Base-by-base conservation (phyloP, 495 filamentous ascomycete species). In the Annulohypoxylon bovei region DNA sequence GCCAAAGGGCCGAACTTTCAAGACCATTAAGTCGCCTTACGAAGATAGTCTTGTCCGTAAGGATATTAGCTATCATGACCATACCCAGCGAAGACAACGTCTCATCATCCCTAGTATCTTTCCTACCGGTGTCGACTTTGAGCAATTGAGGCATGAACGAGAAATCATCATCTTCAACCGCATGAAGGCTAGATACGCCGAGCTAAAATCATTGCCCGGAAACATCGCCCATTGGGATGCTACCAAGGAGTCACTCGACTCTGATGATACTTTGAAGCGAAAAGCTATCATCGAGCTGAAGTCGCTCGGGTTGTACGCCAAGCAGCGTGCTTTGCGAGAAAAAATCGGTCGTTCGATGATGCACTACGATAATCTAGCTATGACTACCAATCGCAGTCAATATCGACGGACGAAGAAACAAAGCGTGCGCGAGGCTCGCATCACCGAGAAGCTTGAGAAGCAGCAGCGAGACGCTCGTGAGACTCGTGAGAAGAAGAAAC, bases 361-460 rank as follows among this genome's bases (percentile, higher is more conserved):
- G 76, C 90, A 95, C 69, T 94, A 93, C 59, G 93, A 97, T 70
- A 97, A 97, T 72, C 87, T 98, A 9, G 93, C 93, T 37, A 96
- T 97, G 89, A 97, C 93, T 11, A 92, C 93, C 0, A 99, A 98
- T 72, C 89, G 95, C 14, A 87, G 91, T 27, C 86, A 88, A 71
- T 97, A 97, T 75, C 91, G 95, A 23, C 90, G 95, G 20, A 93
- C 95, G 84, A 99, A 98, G 89, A 97, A 97, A 79, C 94, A 97
- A 74, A 94, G 91, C 23, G 83, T 98, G 54, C 90, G 94, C n/a
- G 95, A 99, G 78, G 96, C 95, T 33, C 90, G 95, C 33, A 94
- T 98, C 71, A 99, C 95, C 2, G 95, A 99, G 85, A 98, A 97
- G 76, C 86, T 99, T 1, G 95, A 99, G 86, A 98, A 98, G 82